phyloP scores from a whole-genome alignment of 2,329 filamentous ascomycete genomes.

The Juglanconis juglandina region DNA sequence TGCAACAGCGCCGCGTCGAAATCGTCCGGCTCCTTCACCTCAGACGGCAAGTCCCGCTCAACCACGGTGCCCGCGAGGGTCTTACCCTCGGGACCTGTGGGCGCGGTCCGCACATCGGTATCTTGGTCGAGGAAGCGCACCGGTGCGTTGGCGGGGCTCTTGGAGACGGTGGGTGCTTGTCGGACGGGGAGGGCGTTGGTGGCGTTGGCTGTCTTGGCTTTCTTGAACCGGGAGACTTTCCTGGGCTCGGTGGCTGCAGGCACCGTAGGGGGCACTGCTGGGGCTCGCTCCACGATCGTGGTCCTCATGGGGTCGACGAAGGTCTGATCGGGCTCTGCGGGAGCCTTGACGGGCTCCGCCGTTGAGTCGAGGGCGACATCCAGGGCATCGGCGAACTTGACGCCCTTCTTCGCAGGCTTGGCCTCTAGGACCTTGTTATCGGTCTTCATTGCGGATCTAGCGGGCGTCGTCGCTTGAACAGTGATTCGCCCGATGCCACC shows the following conservation, averaged over 20 bases:
- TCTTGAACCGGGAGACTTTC: conserved; percentile 53
- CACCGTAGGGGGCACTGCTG: conserved; percentile 10
- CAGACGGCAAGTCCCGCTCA: conserved; percentile 45
- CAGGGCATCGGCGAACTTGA: conserved; percentile 73
- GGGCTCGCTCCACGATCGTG: conserved; percentile 27
- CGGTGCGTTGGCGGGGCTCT: conserved; percentile 44
- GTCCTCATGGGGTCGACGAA: conserved; percentile 22
- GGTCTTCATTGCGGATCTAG: conserved; percentile 27
- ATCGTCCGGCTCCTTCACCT: conserved; percentile 52
- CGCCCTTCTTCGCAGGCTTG: conserved; percentile 58
- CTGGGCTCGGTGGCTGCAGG: conserved; percentile 25
- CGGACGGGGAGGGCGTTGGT: conserved; percentile 3
- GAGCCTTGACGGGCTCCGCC: conserved; percentile 24
- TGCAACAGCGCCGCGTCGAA: conserved; percentile 70
- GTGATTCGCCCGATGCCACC: conserved; percentile 57
- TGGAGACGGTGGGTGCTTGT: conserved; percentile 22
- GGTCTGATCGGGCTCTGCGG: conserved; percentile 24
- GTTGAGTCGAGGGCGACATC: conserved; percentile 58
- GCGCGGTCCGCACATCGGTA: conserved; percentile 31
- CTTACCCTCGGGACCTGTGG: conserved; percentile 47
- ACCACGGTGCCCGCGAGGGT: conserved; percentile 60
- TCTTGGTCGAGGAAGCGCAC: conserved; percentile 36
- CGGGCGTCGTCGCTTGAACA: conserved; percentile 36
- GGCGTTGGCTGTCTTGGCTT: conserved; percentile 28
- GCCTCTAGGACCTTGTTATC: conserved; percentile 16